A percentile compares a stretch with the other conserved stretches of the same genome.
These are phyloP conservation scores for Cyberlindnera galapagoensis DNA, from an alignment of 805 yeast species.

Conservation along the genomic window DNA sequence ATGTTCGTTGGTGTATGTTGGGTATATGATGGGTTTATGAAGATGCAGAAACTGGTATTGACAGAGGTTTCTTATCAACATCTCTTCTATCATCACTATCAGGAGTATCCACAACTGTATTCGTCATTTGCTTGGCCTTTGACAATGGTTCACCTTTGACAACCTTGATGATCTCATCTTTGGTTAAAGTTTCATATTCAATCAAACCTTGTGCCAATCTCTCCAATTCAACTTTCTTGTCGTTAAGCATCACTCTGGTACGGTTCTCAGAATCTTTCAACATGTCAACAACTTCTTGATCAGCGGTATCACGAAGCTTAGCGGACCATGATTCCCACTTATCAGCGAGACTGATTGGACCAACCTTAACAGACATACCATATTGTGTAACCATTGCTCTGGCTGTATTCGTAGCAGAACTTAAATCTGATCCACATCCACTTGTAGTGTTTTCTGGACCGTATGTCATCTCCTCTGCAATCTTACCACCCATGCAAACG, in stretches of 20 bases:
- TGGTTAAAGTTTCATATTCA: constrained; percentile 91
- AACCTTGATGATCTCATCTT: constrained; percentile 82
- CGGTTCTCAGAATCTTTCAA: constrained; percentile 74
- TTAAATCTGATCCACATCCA: constrained; percentile 91
- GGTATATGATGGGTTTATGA: no score
- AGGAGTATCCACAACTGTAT: constrained; percentile 62
- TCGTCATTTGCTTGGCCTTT: constrained; percentile 63
- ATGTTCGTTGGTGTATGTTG: no score
- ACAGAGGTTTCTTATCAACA: constrained; percentile 25
- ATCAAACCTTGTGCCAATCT: constrained; percentile 88
- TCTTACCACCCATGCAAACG: constrained; percentile 98
- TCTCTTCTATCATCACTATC: constrained; percentile 39
- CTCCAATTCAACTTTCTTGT: constrained; percentile 62
- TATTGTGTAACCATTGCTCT: constrained; percentile 94
- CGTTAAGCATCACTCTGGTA: constrained; percentile 60
- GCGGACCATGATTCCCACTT: constrained; percentile 96
- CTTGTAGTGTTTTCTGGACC: constrained; percentile 91
- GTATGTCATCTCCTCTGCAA: constrained; percentile 89
- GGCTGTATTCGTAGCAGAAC: constrained; percentile 86
- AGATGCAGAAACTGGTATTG: constrained; percentile 23
- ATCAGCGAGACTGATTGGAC: constrained; percentile 86
- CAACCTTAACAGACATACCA: constrained; percentile 93
- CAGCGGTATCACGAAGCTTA: constrained; percentile 81
- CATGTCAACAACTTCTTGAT: constrained; percentile 77
- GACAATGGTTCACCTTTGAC: constrained; percentile 72